Conservation (phyloP, 345 rosid genomes). For the Citrus glauca region DNA sequence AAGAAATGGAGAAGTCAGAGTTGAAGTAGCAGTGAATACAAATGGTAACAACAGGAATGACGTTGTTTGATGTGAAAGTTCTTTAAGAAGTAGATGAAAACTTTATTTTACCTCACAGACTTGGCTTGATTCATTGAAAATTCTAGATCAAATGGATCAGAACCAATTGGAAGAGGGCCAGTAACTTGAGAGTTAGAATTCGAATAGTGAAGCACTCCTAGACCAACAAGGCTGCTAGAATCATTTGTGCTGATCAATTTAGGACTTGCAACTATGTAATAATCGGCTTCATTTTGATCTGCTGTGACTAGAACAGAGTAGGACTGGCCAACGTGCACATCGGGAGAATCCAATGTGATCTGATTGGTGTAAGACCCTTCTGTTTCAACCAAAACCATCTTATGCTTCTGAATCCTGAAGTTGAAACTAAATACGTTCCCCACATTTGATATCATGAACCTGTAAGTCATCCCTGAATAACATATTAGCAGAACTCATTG, state of each 20-base stretch:
- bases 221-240: slow-evolving; percentile 18
- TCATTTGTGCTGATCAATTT: slow-evolving; percentile 17
- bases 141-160: slow-evolving; percentile 33
- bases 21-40: not conserved
- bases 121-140: slow-evolving; percentile 41
- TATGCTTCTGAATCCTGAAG: slow-evolving; percentile 43
- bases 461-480: slow-evolving; percentile 35
- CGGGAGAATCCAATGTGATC: slow-evolving; percentile 29
- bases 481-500: not conserved
- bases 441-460: slow-evolving; percentile 45
- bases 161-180: slow-evolving; percentile 35
- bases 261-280: slow-evolving; percentile 40
- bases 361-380: slow-evolving; percentile 48
- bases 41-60: too few species aligned
- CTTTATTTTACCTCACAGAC: slow-evolving; percentile 28
- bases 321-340: slow-evolving; percentile 48
- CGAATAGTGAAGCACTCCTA: slow-evolving; percentile 38
- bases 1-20: not conserved
- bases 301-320: slow-evolving; percentile 43
- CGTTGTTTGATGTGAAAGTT: too few species aligned
- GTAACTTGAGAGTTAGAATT: slow-evolving; percentile 17
- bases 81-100: too few species aligned
- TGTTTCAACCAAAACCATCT: slow-evolving; percentile 43
- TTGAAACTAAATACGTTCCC: slow-evolving; percentile 30
- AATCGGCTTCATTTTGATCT: slow-evolving; percentile 34